Conservation (phyloP, 1,139 yeast species). For the Martiniozyma asiatica region DNA sequence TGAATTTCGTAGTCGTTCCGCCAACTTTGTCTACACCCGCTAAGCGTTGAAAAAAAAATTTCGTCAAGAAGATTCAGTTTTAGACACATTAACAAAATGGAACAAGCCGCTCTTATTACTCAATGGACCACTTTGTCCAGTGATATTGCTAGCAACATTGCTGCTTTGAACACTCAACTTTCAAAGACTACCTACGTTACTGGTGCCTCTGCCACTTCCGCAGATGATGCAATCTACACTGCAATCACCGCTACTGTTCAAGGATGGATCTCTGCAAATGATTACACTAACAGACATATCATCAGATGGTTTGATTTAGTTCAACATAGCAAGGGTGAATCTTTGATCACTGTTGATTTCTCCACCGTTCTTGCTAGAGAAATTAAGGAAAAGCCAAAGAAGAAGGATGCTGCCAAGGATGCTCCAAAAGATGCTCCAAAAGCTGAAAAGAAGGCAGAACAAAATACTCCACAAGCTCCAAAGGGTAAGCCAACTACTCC, state of each 20-base stretch:
- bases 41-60: no score
- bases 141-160: conserved; percentile 34
- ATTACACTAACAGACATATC: conserved; percentile 60
- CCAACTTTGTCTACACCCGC: no score
- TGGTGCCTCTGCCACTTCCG: conserved; percentile 51
- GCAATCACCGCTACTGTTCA: conserved; percentile 49
- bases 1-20: no score
- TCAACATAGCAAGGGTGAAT: conserved; percentile 52
- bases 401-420: conserved; percentile 13
- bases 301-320: conserved; percentile 85
- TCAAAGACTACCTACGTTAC: conserved; percentile 59
- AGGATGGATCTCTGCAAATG: conserved; percentile 37
- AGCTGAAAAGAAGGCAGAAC: conserved; percentile 16
- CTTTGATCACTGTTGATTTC: conserved; percentile 45
- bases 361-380: conserved; percentile 60
- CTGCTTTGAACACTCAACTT: conserved; percentile 56
- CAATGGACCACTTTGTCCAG: conserved; percentile 71
- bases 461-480: conserved; percentile 17
- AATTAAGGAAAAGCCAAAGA: conserved; percentile 41
- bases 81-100: no score
- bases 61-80: no score
- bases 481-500: conserved; percentile 14
- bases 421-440: conserved; percentile 17
- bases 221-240: conserved; percentile 61
- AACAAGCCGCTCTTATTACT: conserved; percentile 54